A percentile compares a stretch with the other conserved stretches of the same genome.
Evolutionary conservation across 139 green algal species (phyloP).

Genomic region (Astrephomene gubernaculifera): DNA sequence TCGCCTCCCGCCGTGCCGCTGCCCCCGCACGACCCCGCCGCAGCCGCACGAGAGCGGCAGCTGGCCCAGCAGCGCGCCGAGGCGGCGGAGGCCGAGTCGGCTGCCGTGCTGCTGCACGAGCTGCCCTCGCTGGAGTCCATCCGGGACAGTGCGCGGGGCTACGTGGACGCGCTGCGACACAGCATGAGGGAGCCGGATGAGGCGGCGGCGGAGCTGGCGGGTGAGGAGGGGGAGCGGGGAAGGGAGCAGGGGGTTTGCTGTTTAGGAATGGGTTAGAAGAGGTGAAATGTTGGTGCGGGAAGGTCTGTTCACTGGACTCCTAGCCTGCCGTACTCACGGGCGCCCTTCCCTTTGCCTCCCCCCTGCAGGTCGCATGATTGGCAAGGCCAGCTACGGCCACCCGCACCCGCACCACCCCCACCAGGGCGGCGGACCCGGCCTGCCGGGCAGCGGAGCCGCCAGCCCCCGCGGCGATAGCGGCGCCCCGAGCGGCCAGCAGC

Average conservation of each 20-base stretch:
- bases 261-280: neutral
- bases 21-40: conserved; percentile 22
- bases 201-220: conserved; percentile 41
- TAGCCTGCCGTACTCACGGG: neutral
- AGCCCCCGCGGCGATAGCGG: neutral
- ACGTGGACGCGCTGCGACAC: neutral
- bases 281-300: neutral
- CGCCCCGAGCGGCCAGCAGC: neutral
- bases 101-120: neutral
- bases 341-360: neutral
- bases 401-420: conserved; percentile 8
- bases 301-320: neutral
- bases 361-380: conserved; percentile 30
- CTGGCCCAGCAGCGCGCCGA: neutral
- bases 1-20: neutral
- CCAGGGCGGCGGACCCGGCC: neutral
- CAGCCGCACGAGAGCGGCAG: neutral
- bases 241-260: neutral
- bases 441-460: neutral
- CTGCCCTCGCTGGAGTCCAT: conserved; percentile 4
- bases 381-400: conserved; percentile 39
- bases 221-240: neutral
- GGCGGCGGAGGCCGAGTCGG: neutral
- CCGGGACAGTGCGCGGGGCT: conserved; percentile 17
- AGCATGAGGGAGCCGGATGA: conserved; percentile 18